phyloP scores from a whole-genome alignment of 1,284 basidiomycete genomes.

The Schizophyllum amplum region DNA sequence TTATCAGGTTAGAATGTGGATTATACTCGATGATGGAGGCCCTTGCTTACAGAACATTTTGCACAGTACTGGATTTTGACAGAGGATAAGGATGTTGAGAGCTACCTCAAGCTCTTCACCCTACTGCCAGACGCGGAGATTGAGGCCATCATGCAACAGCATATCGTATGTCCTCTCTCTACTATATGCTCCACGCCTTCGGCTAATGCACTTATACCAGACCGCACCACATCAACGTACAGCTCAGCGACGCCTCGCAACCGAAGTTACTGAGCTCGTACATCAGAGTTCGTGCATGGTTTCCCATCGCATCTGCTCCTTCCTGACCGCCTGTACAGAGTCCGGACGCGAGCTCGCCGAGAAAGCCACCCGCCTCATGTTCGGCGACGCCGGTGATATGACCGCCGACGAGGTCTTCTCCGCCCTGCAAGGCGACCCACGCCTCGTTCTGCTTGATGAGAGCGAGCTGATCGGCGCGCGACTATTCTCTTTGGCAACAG shows the following conservation, averaged over 20 bases:
- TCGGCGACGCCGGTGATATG: slow-evolving; percentile 40
- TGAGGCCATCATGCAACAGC: slow-evolving; percentile 46
- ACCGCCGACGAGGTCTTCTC: slow-evolving; percentile 36
- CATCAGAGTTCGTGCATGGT: slow-evolving; percentile 69
- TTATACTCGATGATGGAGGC: slow-evolving; percentile 1
- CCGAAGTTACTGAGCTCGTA: slow-evolving; percentile 83
- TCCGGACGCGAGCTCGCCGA: slow-evolving; percentile 40
- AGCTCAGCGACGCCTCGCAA: slow-evolving; percentile 78
- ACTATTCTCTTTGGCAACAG: slow-evolving; percentile 48
- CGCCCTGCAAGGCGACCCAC: slow-evolving; percentile 54
- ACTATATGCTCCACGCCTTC: neutral
- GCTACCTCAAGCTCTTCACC: slow-evolving; percentile 81
- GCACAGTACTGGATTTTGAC: slow-evolving; percentile 83
- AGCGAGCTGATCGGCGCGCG: slow-evolving; percentile 39
- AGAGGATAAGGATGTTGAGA: slow-evolving; percentile 75
- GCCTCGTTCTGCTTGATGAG: slow-evolving; percentile 38
- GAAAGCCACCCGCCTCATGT: slow-evolving; percentile 54
- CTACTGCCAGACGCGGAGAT: slow-evolving; percentile 62
- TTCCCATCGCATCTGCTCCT: neutral
- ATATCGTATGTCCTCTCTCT: slow-evolving; percentile 33
- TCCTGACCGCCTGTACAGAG: slow-evolving; percentile 18
- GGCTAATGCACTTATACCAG: slow-evolving; percentile 23
- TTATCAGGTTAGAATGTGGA: slow-evolving; percentile 62
- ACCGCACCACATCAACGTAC: slow-evolving; percentile 46
- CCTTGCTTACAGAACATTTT: neutral